Evolutionary conservation across 371 early-diverging fungal genomes (phyloP).

Genomic region (Ecytonucleospora hepatopenaei): DNA sequence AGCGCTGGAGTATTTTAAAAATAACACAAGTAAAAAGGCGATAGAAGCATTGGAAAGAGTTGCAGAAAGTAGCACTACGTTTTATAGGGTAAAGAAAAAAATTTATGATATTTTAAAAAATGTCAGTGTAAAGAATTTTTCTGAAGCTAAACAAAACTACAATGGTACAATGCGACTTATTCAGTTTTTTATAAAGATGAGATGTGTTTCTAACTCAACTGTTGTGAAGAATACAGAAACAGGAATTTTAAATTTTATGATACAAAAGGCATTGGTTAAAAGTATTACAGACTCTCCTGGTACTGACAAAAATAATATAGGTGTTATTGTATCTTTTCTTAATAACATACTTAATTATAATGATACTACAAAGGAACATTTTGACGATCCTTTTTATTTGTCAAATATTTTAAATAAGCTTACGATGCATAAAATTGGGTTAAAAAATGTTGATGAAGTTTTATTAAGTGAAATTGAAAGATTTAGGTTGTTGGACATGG

Average conservation of each 20-base stretch:
- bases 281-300: slow-evolving; percentile 28
- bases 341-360: slow-evolving; percentile 56
- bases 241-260: slow-evolving; percentile 51
- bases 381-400: slow-evolving; percentile 54
- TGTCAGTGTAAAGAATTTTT: slow-evolving; percentile 77
- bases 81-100: slow-evolving; percentile 59
- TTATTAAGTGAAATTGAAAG: slow-evolving; percentile 35
- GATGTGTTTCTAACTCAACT: slow-evolving; percentile 55
- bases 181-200: slow-evolving; percentile 55
- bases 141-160: slow-evolving; percentile 60
- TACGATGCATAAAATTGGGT: slow-evolving; percentile 27
- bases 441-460: neutral
- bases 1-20: slow-evolving; percentile 31
- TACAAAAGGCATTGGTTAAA: slow-evolving; percentile 51
- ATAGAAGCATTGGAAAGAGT: slow-evolving; percentile 45
- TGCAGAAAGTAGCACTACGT: slow-evolving; percentile 68
- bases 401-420: slow-evolving; percentile 45
- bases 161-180: slow-evolving; percentile 55
- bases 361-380: slow-evolving; percentile 52
- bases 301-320: neutral
- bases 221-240: slow-evolving; percentile 55
- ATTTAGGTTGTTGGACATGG: slow-evolving; percentile 51
- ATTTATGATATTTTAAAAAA: slow-evolving; percentile 51
- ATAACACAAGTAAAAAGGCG: slow-evolving; percentile 17
- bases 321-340: slow-evolving; percentile 51